Conservation (phyloP, 2,329 filamentous ascomycete species). For the Graphilbum fragrans region DNA sequence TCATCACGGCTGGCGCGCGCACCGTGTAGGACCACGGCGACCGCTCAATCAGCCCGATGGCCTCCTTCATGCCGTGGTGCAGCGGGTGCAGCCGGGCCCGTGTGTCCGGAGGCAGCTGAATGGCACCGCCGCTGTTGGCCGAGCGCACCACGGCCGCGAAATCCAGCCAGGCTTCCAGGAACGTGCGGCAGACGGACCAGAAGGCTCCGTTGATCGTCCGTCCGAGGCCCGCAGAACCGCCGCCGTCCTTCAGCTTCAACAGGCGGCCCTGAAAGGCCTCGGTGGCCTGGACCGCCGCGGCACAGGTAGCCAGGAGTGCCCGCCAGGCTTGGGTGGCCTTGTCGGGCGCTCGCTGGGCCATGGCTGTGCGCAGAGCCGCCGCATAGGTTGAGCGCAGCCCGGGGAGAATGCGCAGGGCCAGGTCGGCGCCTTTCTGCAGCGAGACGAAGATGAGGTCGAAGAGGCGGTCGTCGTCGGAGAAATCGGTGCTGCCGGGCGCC, state of each 20-base stretch:
- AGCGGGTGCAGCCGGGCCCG: constrained; percentile 65
- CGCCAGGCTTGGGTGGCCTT: constrained; percentile 55
- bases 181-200: constrained; percentile 63
- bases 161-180: constrained; percentile 58
- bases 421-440: constrained; percentile 59
- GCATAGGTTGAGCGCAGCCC: constrained; percentile 55
- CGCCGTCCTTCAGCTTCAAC: constrained; percentile 78
- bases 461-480: constrained; percentile 62
- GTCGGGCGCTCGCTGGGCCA: constrained; percentile 45
- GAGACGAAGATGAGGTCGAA: constrained; percentile 78
- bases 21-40: constrained; percentile 42
- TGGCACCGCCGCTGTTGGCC: constrained; percentile 30
- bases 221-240: too few relatives aligned
- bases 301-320: constrained; percentile 58
- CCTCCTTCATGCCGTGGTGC: constrained; percentile 73
- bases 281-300: constrained; percentile 58
- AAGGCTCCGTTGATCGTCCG: constrained; percentile 32
- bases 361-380: constrained; percentile 49
- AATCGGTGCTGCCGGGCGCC: constrained; percentile 36
- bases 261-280: constrained; percentile 62
- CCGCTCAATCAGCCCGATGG: constrained; percentile 54
- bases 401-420: constrained; percentile 61
- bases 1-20: constrained; percentile 19
- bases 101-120: constrained; percentile 52
- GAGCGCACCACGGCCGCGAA: constrained; percentile 50